Conservation (phyloP, 2,329 filamentous ascomycete species). For the Hyphodiscus sp. region DNA sequence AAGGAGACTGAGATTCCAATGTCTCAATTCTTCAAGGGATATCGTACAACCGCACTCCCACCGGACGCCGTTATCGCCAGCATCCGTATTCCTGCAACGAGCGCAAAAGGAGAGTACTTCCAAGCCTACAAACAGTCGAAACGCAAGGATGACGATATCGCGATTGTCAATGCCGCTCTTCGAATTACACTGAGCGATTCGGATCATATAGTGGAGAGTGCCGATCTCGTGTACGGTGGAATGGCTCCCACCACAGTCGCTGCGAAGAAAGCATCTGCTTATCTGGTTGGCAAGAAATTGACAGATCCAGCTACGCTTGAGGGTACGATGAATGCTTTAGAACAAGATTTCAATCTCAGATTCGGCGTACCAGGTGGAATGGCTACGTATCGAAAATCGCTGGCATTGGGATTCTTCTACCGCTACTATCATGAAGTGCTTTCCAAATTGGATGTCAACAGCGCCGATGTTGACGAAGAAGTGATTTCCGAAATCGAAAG, state of each 20-base stretch:
- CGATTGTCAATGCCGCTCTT: slow-evolving; percentile 87
- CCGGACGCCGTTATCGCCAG: slow-evolving; percentile 78
- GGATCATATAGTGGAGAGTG: slow-evolving; percentile 60
- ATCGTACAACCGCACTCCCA: slow-evolving; percentile 75
- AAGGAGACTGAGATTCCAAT: slow-evolving; percentile 83
- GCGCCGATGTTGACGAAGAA: slow-evolving; percentile 58
- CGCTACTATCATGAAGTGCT: slow-evolving; percentile 91
- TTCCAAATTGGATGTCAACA: slow-evolving; percentile 46
- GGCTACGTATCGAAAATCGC: slow-evolving; percentile 88
- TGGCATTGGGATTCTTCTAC: slow-evolving; percentile 93
- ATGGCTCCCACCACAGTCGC: slow-evolving; percentile 91
- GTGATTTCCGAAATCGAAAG: slow-evolving; percentile 81
- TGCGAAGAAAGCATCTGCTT: slow-evolving; percentile 71
- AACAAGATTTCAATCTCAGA: slow-evolving; percentile 77
- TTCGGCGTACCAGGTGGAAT: slow-evolving; percentile 95
- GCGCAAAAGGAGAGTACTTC: slow-evolving; percentile 73
- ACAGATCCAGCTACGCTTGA: slow-evolving; percentile 79
- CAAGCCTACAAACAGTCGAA: slow-evolving; percentile 94
- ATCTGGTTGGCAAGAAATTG: slow-evolving; percentile 70
- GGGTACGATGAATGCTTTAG: slow-evolving; percentile 83
- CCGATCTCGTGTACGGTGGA: slow-evolving; percentile 83
- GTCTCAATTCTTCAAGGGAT: slow-evolving; percentile 87
- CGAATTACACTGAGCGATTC: slow-evolving; percentile 64
- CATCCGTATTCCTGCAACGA: slow-evolving; percentile 75
- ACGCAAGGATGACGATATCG: slow-evolving; percentile 96